phyloP scores from a whole-genome alignment of 441 rosid species.

The Mallotus repandus region DNA sequence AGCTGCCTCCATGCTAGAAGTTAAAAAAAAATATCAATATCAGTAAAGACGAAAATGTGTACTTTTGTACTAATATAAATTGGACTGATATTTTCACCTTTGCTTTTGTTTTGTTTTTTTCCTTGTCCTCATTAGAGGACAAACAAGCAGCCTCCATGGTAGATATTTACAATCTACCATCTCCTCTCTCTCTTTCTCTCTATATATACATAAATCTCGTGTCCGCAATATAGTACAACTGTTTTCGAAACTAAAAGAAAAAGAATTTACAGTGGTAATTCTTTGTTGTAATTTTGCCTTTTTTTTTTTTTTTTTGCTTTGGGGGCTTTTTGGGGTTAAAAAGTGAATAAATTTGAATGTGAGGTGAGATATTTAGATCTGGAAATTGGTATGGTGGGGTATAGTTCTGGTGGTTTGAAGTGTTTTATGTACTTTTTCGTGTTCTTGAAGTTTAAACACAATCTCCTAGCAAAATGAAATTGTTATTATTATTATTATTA shows the following conservation, averaged over 20 bases:
- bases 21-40: too few species aligned
- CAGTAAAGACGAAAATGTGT: too few species aligned
- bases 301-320: neutral
- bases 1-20: too few species aligned
- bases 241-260: neutral
- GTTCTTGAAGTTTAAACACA: constrained; percentile 34
- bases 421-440: constrained; percentile 35
- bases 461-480: too few species aligned
- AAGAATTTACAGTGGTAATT: constrained; percentile 11
- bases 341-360: neutral
- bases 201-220: neutral
- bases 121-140: too few species aligned
- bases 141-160: too few species aligned
- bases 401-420: constrained; percentile 12
- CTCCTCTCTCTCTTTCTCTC: neutral
- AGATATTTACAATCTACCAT: too few species aligned
- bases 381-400: constrained; percentile 18
- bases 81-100: too few species aligned
- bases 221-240: neutral
- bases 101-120: too few species aligned
- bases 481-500: too few species aligned
- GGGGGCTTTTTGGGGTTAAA: neutral
- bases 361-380: constrained; percentile 39
- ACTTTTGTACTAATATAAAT: too few species aligned
- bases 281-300: neutral